phyloP scores from a whole-genome alignment of 768 basidiomycete species.

The Mycena filopes region DNA sequence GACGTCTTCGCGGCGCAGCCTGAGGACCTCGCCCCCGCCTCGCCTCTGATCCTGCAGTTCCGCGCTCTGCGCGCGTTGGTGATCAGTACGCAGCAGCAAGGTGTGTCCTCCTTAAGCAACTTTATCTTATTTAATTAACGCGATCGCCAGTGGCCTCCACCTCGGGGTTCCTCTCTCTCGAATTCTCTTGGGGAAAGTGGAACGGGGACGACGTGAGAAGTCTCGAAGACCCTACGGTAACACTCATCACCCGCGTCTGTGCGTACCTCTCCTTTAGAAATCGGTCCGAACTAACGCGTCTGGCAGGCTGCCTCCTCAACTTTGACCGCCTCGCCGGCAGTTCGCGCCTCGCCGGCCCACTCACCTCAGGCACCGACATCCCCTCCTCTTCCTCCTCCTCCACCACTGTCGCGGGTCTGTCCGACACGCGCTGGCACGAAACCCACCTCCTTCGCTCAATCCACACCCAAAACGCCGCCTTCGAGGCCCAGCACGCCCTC shows the following conservation, averaged over 20 bases:
- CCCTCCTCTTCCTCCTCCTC: constrained; percentile 17
- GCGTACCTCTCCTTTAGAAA: constrained; percentile 7
- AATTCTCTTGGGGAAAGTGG: constrained; percentile 59
- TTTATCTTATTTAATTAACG: not conserved
- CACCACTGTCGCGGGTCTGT: not conserved
- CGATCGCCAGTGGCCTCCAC: constrained; percentile 43
- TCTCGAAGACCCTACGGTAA: constrained; percentile 48
- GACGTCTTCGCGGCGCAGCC: constrained; percentile 27
- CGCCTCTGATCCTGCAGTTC: constrained; percentile 3
- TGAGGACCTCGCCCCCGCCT: not conserved
- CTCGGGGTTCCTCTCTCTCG: constrained; percentile 50
- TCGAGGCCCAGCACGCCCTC: constrained; percentile 42
- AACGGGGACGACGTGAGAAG: constrained; percentile 53
- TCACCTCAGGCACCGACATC: not conserved
- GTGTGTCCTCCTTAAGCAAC: not conserved
- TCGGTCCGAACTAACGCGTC: not conserved
- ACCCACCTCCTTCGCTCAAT: constrained; percentile 12
- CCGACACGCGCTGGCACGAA: constrained; percentile 39
- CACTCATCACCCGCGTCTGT: constrained; percentile 50
- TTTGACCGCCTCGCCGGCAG: constrained; percentile 41
- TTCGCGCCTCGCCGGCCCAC: constrained; percentile 33
- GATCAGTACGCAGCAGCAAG: constrained; percentile 18
- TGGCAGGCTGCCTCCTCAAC: constrained; percentile 12
- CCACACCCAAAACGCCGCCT: constrained; percentile 32
- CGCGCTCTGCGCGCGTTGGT: not conserved